These are phyloP conservation scores for Litchi chinensis DNA, from an alignment of 345 rosid genomes.

Conservation along the genomic window DNA sequence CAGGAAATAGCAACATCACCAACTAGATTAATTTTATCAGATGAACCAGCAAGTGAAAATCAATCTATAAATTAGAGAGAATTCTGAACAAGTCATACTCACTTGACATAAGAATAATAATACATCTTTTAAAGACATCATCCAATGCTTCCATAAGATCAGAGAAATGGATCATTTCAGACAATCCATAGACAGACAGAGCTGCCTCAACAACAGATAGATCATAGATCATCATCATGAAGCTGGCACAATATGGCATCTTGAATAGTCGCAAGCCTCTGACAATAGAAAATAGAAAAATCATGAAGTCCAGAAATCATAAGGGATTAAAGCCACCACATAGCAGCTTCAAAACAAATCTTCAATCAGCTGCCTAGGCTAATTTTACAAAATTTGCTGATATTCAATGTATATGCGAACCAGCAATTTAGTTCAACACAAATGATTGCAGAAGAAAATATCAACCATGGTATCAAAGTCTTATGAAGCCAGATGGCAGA, in stretches of 20 bases:
- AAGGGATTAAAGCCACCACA: neutral
- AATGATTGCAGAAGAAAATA: neutral
- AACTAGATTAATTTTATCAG: slow-evolving; percentile 45
- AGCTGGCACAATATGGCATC: slow-evolving; percentile 75
- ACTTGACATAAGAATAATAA: slow-evolving; percentile 57
- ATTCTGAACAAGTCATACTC: slow-evolving; percentile 25
- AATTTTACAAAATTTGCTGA: neutral
- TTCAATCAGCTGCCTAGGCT: neutral
- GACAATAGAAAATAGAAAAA: slow-evolving; percentile 21
- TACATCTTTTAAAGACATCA: slow-evolving; percentile 57
- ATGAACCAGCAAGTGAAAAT: slow-evolving; percentile 51
- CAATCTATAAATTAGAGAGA: slow-evolving; percentile 13
- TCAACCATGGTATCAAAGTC: neutral
- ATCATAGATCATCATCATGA: slow-evolving; percentile 82
- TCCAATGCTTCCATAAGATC: slow-evolving; percentile 62
- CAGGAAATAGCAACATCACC: slow-evolving; percentile 59
- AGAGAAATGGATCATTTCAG: slow-evolving; percentile 48
- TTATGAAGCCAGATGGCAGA: neutral
- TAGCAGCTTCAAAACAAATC: neutral
- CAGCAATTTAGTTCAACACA: neutral
- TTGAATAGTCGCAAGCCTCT: slow-evolving; percentile 67
- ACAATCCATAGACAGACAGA: slow-evolving; percentile 61
- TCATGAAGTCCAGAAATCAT: neutral
- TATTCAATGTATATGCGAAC: neutral
- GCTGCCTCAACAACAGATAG: slow-evolving; percentile 75